These are phyloP conservation scores for Quercus bicolor DNA, from an alignment of 306 rosid genomes.

Conservation along the genomic window DNA sequence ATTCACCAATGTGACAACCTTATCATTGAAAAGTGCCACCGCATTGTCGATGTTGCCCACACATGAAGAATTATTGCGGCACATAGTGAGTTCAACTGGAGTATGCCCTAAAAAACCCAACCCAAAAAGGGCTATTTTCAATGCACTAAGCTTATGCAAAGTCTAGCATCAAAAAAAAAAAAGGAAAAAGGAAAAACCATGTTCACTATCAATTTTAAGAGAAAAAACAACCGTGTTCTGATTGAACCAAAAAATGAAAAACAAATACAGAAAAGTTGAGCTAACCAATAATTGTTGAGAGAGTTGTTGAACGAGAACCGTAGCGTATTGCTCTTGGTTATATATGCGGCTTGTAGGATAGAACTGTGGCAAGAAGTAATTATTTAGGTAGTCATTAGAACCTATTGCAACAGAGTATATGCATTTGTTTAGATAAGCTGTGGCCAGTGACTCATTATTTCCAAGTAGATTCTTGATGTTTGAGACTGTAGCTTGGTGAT, in stretches of 20 bases:
- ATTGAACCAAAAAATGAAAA: too few species aligned
- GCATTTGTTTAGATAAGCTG: constrained; percentile 18
- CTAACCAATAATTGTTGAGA: constrained; percentile 17
- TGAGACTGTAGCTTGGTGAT: constrained; percentile 15
- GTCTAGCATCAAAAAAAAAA: not conserved
- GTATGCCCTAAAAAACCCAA: not conserved
- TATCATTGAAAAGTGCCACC: not conserved
- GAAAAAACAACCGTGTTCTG: too few species aligned
- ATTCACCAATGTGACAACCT: not conserved
- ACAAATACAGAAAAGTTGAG: not conserved
- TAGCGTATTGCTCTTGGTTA: constrained; percentile 13
- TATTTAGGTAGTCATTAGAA: constrained; percentile 19
- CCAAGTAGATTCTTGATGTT: not conserved
- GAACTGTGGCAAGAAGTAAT: constrained; percentile 9
- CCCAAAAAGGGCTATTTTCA: constrained; percentile 16
- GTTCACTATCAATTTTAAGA: too few species aligned
- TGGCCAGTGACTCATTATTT: not conserved
- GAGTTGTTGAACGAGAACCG: not conserved
- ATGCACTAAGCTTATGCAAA: constrained; percentile 15
- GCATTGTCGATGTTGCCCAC: not conserved
- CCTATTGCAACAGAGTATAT: constrained; percentile 17
- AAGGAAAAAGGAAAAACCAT: too few species aligned
- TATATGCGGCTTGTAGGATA: constrained; percentile 7
- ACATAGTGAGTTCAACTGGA: not conserved
- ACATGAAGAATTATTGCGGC: not conserved